A percentile compares a stretch with the other conserved stretches of the same genome.
Evolutionary conservation across 108 stramenopile species (phyloP).

Genomic region (Aurantiochytrium sp.): DNA sequence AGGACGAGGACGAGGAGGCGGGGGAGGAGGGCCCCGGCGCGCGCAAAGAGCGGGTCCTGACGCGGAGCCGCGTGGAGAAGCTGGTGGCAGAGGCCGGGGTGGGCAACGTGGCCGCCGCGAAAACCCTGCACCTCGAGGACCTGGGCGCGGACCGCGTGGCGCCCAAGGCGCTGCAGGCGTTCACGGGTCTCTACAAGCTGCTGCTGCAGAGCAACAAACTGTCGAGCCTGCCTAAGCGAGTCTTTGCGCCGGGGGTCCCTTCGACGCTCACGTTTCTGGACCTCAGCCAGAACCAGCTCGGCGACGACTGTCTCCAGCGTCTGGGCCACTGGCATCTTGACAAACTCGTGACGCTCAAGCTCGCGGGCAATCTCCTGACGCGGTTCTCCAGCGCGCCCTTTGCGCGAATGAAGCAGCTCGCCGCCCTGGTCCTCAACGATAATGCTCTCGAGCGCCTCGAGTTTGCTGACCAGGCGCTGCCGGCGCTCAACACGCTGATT

Average conservation of each 20-base stretch:
- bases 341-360: slow-evolving; percentile 21
- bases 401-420: background rate
- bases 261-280: slow-evolving; percentile 17
- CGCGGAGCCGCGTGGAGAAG: background rate
- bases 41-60: background rate
- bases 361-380: background rate
- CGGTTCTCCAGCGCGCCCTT: background rate
- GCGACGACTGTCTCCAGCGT: background rate
- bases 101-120: background rate
- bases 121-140: background rate
- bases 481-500: background rate
- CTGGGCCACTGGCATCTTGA: background rate
- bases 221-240: background rate
- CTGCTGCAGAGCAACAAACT: background rate
- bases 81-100: background rate
- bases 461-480: background rate
- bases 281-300: background rate
- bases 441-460: background rate
- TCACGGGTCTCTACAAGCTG: background rate
- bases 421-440: slow-evolving; percentile 14
- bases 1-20: too few species aligned
- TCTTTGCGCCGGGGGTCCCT: background rate
- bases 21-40: too few species aligned
- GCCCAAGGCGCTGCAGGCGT: background rate
- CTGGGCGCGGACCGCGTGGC: background rate